Evolutionary conservation across 108 stramenopile genomes (phyloP).

Genomic region (Skeletonema tropicum): DNA sequence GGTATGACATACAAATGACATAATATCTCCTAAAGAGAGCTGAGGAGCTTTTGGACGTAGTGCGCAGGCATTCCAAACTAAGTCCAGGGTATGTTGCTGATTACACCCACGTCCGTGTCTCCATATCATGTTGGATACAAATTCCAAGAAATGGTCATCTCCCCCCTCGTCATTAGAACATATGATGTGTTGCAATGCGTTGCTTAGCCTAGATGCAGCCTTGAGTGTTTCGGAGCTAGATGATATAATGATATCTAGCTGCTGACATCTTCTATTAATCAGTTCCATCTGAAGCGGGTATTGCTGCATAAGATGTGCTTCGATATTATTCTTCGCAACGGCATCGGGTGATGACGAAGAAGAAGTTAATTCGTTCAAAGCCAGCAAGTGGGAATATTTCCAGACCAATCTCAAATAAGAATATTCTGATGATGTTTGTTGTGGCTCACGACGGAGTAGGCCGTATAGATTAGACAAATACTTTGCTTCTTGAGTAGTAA

Average conservation of each 20-base stretch:
- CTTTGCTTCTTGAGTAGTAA: too few relatives aligned
- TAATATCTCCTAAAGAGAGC: constrained; percentile 4
- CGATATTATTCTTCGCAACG: not conserved
- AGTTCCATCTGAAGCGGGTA: not conserved
- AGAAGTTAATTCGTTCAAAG: not conserved
- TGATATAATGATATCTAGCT: constrained; percentile 13
- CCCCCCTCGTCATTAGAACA: not conserved
- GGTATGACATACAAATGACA: constrained; percentile 26
- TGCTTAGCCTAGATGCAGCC: constrained; percentile 1
- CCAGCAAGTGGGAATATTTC: constrained; percentile 1
- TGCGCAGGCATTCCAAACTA: constrained; percentile 20
- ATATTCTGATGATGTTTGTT: not conserved
- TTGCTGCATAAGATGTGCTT: constrained; percentile 5
- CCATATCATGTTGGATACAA: constrained; percentile 6
- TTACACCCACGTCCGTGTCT: constrained; percentile 7
- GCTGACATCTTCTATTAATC: constrained; percentile 19
- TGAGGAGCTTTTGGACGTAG: not conserved
- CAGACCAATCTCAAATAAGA: not conserved
- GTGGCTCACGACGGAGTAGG: too few relatives aligned
- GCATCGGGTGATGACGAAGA: not conserved
- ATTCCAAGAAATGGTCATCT: not conserved
- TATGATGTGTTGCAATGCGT: constrained; percentile 13
- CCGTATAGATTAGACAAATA: too few relatives aligned
- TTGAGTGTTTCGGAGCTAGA: not conserved
- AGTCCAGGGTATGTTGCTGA: constrained; percentile 23